Base-by-base conservation (phyloP, 768 basidiomycete species). In the Hortiboletus flavorubellus region DNA sequence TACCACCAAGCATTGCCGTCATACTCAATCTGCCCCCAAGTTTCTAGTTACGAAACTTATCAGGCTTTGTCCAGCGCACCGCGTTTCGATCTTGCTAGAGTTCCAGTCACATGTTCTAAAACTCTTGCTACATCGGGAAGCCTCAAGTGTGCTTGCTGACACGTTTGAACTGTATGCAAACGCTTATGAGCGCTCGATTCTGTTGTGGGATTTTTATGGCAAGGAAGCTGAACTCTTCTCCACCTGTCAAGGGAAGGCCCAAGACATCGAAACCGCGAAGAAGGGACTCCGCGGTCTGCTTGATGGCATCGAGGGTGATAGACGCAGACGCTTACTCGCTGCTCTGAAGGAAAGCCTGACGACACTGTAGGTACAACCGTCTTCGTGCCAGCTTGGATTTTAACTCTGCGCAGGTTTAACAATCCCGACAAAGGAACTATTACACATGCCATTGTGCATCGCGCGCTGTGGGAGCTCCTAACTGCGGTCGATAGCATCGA, bases 401-500 rank as follows among this genome's bases (percentile, higher is more conserved):
- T 49, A 33, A 49, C 40, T 14, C 49, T 4, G n/a, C 33, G 42
- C 61, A 96, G 93, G 42, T 93, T 93, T 68, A 91, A 96, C 67
- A 93, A 95, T 61, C 81, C 93, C 0, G 93, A 96, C 64, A 96
- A 96, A 68, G 91, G 90, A 11, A 85, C 91, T 1, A 78, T 93
- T 10, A 86, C 89, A 5, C 91, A 95, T 70, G 86, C 89, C 0
- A 84, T 96, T 39, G 89, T 95, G 10, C 94, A 98, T 66, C 83
- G 91, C 16, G 88, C 86, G 0, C 73, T 95, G 11, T 90, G 86
- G 85, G 94, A 97, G 65, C 94, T 94, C 64, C 70, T 97, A 2
- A 72, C 75, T 26, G 87, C 82, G 16, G 68, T 92, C 33, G 80
- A 77, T 60, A 72, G 75, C 30, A 63, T 84, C 15, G 72, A 80